Evolutionary conservation across 192 early-diverging fungal genomes (phyloP), one percentile per base, ranked within the genome.

Genomic region (Coemansia sp.): DNA sequence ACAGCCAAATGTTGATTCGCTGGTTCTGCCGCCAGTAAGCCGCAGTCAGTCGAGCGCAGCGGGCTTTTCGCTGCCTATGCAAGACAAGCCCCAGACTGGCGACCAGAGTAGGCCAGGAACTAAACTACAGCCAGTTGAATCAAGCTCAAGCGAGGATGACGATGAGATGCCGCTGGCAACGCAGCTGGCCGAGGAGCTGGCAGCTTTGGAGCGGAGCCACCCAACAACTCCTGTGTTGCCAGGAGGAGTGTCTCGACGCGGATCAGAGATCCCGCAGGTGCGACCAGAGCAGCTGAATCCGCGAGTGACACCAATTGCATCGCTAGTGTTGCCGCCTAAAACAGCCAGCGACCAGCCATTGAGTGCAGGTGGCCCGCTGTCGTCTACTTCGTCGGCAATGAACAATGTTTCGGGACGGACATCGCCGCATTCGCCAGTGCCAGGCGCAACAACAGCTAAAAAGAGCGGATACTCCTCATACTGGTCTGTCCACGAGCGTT

Each of bases 401-500:
- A 42, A 42, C 40, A 42, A 42, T 28, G 46, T 23, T 23, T 48
- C 46, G 9, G 46, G 46, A 7, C 46, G 46, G 14, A 48, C 46
- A 28, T 48, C 46, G 10, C 46, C 46, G 23, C 46, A 48, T 23
- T 48, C 55, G 48, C 41, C 63, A 28, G 54, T 42, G 2, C 38
- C 55, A 13, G 53, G 64, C 56, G 26, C 46, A 15, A 23, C 40
- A n/a, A 67, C 70, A 4, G 72, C 72, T 8, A 68, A 68, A 52
- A 77, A 77, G 39, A 77, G 64, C 59, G 66, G 77, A 11, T 84
- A 80, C 53, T 90, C 88, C 20, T 94, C 94, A 1, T 93, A 93
- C 56, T 96, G 94, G 94, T 86, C 92, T n/a, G 79, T 84, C 6
- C 81, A 82, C 16, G 94, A 96, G 60, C 84, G 84, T 23, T 65